Evolutionary conservation across 2,329 filamentous ascomycete genomes (phyloP).

Genomic region (Cercospora sp.): DNA sequence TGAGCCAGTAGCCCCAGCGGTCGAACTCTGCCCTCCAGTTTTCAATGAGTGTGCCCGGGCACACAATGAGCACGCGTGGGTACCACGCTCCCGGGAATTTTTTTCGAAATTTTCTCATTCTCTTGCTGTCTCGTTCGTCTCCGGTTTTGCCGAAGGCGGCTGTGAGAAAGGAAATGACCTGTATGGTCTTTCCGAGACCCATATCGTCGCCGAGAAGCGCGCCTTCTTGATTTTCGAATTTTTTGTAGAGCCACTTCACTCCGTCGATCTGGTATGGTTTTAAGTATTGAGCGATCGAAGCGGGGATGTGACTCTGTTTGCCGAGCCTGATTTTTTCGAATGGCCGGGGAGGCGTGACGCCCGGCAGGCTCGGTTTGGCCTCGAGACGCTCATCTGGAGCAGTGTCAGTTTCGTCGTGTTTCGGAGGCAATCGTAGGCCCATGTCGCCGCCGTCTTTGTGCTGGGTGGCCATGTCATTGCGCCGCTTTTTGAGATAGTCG

Average conservation of each 20-base stretch:
- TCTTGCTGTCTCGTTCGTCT: slow-evolving; percentile 79
- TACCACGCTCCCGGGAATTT: slow-evolving; percentile 68
- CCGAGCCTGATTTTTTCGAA: slow-evolving; percentile 75
- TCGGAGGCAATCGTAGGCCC: slow-evolving; percentile 74
- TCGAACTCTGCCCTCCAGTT: slow-evolving; percentile 89
- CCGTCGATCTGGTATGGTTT: slow-evolving; percentile 89
- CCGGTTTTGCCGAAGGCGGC: slow-evolving; percentile 93
- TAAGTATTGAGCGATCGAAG: slow-evolving; percentile 85
- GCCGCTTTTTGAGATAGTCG: slow-evolving; percentile 70
- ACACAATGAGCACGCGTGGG: slow-evolving; percentile 79
- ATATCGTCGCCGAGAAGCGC: slow-evolving; percentile 95
- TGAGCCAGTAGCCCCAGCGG: slow-evolving; percentile 95
- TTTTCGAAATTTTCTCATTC: slow-evolving; percentile 82
- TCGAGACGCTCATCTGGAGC: slow-evolving; percentile 62
- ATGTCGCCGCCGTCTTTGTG: slow-evolving; percentile 60
- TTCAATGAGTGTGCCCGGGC: slow-evolving; percentile 80
- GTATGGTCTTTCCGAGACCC: slow-evolving; percentile 95
- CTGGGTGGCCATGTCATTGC: slow-evolving; percentile 64
- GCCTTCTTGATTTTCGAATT: slow-evolving; percentile 88
- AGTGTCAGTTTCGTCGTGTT: slow-evolving; percentile 72
- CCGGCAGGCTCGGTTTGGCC: slow-evolving; percentile 70
- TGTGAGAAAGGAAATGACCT: slow-evolving; percentile 89
- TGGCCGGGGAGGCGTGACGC: slow-evolving; percentile 60
- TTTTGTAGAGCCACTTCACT: slow-evolving; percentile 78
- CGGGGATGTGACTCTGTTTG: slow-evolving; percentile 72